Evolutionary conservation across 306 rosid species (phyloP).

Genomic region (Hylodesmum podocarpum): DNA sequence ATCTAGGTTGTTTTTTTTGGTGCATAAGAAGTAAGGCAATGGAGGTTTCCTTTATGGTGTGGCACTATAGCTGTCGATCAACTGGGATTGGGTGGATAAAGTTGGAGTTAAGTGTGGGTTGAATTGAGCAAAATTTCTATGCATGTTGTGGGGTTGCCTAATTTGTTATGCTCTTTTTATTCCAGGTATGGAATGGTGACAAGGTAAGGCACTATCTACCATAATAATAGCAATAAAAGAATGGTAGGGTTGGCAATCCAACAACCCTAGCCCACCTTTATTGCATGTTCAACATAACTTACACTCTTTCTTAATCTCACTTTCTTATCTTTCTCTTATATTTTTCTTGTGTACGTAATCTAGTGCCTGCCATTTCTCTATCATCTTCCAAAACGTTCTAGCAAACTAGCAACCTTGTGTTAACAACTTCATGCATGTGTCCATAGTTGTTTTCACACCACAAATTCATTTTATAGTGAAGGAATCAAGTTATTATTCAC

Average conservation of each 20-base stretch:
- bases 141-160: constrained; percentile 48
- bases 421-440: constrained; percentile 18
- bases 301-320: constrained; percentile 2
- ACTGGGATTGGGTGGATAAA: constrained; percentile 4
- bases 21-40: not conserved
- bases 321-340: not conserved
- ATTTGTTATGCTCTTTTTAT: constrained; percentile 20
- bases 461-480: no score
- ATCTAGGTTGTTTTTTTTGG: not conserved
- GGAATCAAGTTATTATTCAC: no score
- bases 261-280: constrained; percentile 24
- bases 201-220: constrained; percentile 48
- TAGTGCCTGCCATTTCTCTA: not conserved
- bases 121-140: not conserved
- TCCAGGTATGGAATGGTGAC: constrained; percentile 58
- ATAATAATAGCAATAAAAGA: constrained; percentile 8
- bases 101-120: constrained; percentile 7
- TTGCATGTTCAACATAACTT: not conserved
- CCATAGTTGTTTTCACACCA: not conserved
- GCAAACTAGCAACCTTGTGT: constrained; percentile 17
- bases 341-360: not conserved
- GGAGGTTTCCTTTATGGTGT: not conserved
- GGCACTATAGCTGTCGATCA: constrained; percentile 15
- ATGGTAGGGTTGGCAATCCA: constrained; percentile 39
- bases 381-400: constrained; percentile 17